Evolutionary conservation across 306 rosid species (phyloP), one percentile per base, ranked within the genome.

Genomic region (Cyamopsis tetragonoloba): DNA sequence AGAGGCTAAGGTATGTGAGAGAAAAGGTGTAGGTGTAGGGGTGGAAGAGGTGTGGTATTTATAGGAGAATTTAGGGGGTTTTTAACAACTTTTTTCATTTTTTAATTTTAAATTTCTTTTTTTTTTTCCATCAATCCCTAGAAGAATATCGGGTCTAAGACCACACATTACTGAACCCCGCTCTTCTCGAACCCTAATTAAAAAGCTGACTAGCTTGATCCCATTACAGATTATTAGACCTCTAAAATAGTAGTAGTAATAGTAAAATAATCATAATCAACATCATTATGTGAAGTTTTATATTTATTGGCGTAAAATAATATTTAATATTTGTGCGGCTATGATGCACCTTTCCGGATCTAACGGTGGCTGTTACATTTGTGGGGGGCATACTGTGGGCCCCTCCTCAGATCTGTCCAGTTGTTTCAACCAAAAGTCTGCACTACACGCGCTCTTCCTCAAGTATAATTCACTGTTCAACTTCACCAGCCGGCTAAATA

Each of bases 141-240:
- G 96, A 90, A 90, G 99, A 95, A 90, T 95, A 86, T 90, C 86
- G 92, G 87, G 84, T 76, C 79, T 71, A 79, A 77, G 87, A 89
- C 70, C 62, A 58, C 76, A 74, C 76, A 80, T 81, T 74, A 79
- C 82, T 59, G 81, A 83, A 71, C 74, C 68, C 58, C 37, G 68
- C 48, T 75, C 71, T 78, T 76, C 44, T 74, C 63, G 63, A 78
- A 69, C 58, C 82, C 84, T 69, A 84, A 71, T 85, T 83, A 60
- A 87, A 88, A 86, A 82, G 88, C 84, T 77, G 92, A 76, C 81
- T 68, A 24, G 61, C 60, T 79, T 71, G 83, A 76, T 86, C 79
- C 75, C 58, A 81, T 74, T 59, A 26, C 60, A 64, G 55, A 57
- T 37, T 57, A 57, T 37, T 57, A 72, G 77, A 6, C 66, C 55